Percentiles rank a stretch among this genome's conserved stretches.
These are phyloP conservation scores for Lobosporangium transversale DNA, from an alignment of 192 early-diverging fungal species.

Conservation along the genomic window DNA sequence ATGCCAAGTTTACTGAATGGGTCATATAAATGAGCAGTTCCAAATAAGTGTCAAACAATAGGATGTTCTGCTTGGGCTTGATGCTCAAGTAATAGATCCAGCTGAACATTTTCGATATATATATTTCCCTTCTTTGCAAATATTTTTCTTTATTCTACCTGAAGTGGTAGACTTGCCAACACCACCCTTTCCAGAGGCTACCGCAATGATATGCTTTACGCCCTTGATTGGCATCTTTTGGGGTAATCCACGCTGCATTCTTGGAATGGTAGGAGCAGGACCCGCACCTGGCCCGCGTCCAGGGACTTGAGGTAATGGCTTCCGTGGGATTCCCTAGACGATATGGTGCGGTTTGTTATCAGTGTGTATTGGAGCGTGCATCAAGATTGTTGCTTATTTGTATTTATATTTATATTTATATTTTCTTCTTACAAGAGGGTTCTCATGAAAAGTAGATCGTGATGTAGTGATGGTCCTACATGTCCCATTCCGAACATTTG, in stretches of 20 bases:
- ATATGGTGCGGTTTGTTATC: too few relatives aligned
- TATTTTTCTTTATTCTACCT: conserved; percentile 54
- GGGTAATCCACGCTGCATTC: conserved; percentile 77
- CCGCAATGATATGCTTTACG: conserved; percentile 79
- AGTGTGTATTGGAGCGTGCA: too few relatives aligned
- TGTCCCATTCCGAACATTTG: not conserved
- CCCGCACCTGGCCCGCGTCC: conserved; percentile 25
- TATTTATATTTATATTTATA: too few relatives aligned
- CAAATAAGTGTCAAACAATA: too few relatives aligned
- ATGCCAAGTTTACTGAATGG: conserved; percentile 76
- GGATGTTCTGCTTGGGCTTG: not conserved
- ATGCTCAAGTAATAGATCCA: not conserved
- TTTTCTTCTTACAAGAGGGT: conserved; percentile 62
- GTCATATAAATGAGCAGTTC: conserved; percentile 1
- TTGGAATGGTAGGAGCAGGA: conserved; percentile 52
- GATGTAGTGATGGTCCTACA: conserved; percentile 33
- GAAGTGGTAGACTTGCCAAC: conserved; percentile 91
- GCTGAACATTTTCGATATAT: not conserved
- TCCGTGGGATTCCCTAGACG: conserved; percentile 58
- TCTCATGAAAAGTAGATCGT: conserved; percentile 53
- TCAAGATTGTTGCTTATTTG: too few relatives aligned
- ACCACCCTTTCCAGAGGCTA: conserved; percentile 91
- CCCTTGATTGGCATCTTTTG: conserved; percentile 72
- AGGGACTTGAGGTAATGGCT: conserved; percentile 39
- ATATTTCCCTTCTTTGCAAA: too few relatives aligned